Base-by-base conservation (phyloP, 257 asterid genomes). In the Primulina tabacum region DNA sequence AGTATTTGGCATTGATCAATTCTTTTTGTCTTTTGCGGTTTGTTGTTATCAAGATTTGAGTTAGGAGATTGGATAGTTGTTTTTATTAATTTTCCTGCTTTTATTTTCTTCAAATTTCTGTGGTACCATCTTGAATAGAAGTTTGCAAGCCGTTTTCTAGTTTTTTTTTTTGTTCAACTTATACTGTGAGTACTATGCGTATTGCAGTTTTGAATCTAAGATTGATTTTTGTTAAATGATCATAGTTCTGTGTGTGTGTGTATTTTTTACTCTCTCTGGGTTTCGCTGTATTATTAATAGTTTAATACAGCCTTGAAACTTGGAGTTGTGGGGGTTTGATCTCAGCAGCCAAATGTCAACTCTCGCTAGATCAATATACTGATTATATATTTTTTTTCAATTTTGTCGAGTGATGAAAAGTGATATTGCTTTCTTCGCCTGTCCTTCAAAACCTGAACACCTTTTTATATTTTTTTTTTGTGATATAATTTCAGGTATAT, bases 11-110 rank as follows among this genome's bases (percentile, higher is more conserved):
- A 68, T 77, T 77, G 68, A 63, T 77, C 75, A 14, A 21, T 57
- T 67, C 14, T 33, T 37, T 56, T 56, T 21, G 43, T 67, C 26
- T 40, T 53, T 43, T 62, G 38, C 61, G 70, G 67, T 60, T 21
- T 69, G 35, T 72, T 68, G 61, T 6, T 66, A 37, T 47, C 73
- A 68, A 35, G 78, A 79, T 75, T 70, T 75, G 67, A 66, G 59
- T 77, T 7, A 7, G 21, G 3, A 52, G 37, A 33, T 59, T 61
- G 79, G 80, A 64, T 67, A 63, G 77, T 73, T 70, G 52, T 57
- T 70, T 1, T 65, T 24, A 62, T 34, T 65, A 50, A 61, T 14
- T 68, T 29, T 68, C 38, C 37, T 33, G 40, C 43, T 56, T 26
- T 77, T 29, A 30, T 26, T 65, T 73, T 69, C 50, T 62, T 50